Base-by-base conservation (phyloP, 108 stramenopile species). In the Hondaea fermentalgiana region DNA sequence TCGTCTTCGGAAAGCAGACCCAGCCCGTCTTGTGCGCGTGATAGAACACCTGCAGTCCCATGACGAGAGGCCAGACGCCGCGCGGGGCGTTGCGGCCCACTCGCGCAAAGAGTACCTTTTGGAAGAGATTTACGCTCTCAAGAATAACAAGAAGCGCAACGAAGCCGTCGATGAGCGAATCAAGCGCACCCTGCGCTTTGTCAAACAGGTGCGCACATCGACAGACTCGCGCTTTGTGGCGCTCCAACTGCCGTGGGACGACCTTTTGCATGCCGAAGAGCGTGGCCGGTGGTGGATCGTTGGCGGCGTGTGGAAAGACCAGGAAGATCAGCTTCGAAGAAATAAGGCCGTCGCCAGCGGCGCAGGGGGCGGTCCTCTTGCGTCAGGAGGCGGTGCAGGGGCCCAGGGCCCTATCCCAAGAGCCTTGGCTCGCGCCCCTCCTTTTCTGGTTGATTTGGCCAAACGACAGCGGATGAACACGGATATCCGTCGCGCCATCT, bases 201-300 rank as follows among this genome's bases (percentile, higher is more conserved):
- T 83, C 17, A 21, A 28, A 8, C 51, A 83, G 4, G 51, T 83
- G 19, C 76, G 51, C n/a, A 83, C 45, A 12, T 83, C 76, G 25
- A 83, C 45, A 23, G 76, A 53, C 4, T 83, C 76, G n/a, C 49
- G 76, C 8, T 53, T 53, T 4, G 49, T 83, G 8, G 45, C 76
- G n/a, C 45, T 83, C 25, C 45, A 83, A 2, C 76, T 83, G 23
- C 45, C 45, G 49, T 83, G 76, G 76, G 51, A 83, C 16, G 76
- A 83, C n/a, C 76, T 83, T 23, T 6, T 53, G 51, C 76, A 83
- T 23, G 76, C 76, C 76, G 76, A 83, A 45, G 76, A 83, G 76
- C 76, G 76, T 23, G 76, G 76, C 6, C 76, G 76, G 0, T 83
- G 76, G 76, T 83, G 76, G 76, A 83, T 83, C 28, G 76, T 83